phyloP scores from a whole-genome alignment of 768 basidiomycete genomes.

The Rhodotorula diobovata region DNA sequence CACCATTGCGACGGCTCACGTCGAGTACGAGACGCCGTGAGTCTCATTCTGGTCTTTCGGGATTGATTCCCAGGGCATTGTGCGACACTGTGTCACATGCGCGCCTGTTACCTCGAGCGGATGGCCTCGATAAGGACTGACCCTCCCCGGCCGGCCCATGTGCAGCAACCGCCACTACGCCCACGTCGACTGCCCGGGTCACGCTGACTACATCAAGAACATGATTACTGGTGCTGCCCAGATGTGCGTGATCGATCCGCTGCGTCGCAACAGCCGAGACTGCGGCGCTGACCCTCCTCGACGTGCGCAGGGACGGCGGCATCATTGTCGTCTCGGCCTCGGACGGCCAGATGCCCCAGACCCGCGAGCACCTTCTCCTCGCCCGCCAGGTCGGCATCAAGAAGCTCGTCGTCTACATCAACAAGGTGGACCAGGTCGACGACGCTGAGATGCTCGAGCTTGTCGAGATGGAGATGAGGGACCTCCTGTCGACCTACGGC shows the following conservation, averaged over 20 bases:
- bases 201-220: slow-evolving; percentile 41
- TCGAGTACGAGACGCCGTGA: slow-evolving; percentile 85
- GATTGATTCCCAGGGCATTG: too few relatives aligned
- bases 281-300: not conserved
- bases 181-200: slow-evolving; percentile 28
- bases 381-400: slow-evolving; percentile 98
- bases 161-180: slow-evolving; percentile 41
- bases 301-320: slow-evolving; percentile 58
- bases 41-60: too few relatives aligned
- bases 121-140: not conserved
- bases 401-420: slow-evolving; percentile 96
- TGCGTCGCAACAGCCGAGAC: not conserved
- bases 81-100: too few relatives aligned
- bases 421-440: slow-evolving; percentile 94
- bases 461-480: slow-evolving; percentile 99
- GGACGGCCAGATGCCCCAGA: slow-evolving; percentile 99
- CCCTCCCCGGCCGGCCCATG: not conserved
- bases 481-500: slow-evolving; percentile 82
- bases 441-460: slow-evolving; percentile 99
- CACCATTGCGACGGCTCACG: slow-evolving; percentile 97
- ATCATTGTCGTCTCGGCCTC: slow-evolving; percentile 80
- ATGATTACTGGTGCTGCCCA: slow-evolving; percentile 48
- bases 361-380: slow-evolving; percentile 92
- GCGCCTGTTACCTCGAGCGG: too few relatives aligned
- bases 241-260: slow-evolving; percentile 41